Conservation (phyloP, 176 grass and related monocot genomes). For the Thinopyrum elongatum region DNA sequence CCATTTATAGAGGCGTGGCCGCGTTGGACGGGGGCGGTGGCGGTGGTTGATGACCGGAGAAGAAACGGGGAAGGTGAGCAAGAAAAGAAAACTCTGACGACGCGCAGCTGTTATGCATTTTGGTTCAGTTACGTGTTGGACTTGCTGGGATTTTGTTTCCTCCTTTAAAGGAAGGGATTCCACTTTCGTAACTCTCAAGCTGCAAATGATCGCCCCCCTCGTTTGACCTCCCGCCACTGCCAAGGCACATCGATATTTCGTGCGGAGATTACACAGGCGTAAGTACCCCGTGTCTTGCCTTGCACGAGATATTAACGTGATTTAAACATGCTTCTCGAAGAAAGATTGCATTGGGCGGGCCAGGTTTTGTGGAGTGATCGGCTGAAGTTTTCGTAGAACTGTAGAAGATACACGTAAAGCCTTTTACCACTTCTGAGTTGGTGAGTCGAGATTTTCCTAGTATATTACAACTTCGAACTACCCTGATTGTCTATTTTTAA, state of each 20-base stretch:
- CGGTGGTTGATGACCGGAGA: background rate
- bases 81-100: constrained; percentile 41
- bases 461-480: too few species aligned
- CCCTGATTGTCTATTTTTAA: too few species aligned
- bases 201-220: background rate
- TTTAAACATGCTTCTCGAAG: background rate
- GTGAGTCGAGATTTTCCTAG: too few species aligned
- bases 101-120: constrained; percentile 15
- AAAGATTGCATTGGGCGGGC: background rate
- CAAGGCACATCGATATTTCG: constrained; percentile 24
- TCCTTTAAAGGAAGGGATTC: background rate
- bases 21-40: background rate
- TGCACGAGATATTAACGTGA: background rate
- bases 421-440: background rate
- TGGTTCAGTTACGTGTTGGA: constrained; percentile 1
- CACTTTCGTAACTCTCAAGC: background rate
- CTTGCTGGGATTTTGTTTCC: background rate
- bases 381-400: background rate
- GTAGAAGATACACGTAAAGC: background rate
- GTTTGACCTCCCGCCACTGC: background rate
- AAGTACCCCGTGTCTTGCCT: background rate
- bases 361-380: too few species aligned
- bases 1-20: constrained; percentile 30
- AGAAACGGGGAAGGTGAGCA: constrained; percentile 27
- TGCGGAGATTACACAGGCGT: background rate